A percentile compares a stretch with the other conserved stretches of the same genome.
These are phyloP conservation scores for Inonotus hispidus DNA, from an alignment of 1,284 basidiomycete genomes.

Conservation along the genomic window DNA sequence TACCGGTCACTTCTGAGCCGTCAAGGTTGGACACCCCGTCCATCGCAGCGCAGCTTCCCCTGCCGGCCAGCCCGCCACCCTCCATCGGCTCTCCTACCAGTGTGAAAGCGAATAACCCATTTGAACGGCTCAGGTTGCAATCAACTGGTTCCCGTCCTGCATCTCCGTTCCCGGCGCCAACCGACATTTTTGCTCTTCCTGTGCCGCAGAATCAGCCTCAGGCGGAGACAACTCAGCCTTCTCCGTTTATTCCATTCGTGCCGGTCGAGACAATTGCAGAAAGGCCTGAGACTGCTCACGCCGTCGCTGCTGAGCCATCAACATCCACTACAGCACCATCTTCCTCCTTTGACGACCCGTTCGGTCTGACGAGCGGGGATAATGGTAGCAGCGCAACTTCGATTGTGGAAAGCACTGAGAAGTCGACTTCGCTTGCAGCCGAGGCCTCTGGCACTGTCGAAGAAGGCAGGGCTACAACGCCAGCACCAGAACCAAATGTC, in stretches of 20 bases:
- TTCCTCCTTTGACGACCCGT: conserved; percentile 42
- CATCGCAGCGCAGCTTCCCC: conserved; percentile 60
- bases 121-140: conserved; percentile 66
- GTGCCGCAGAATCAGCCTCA: conserved; percentile 22
- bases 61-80: conserved; percentile 50
- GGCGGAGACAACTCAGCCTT: conserved; percentile 1
- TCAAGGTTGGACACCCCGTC: conserved; percentile 41
- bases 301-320: conserved; percentile 13
- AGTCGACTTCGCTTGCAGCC: conserved; percentile 24
- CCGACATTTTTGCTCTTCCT: conserved; percentile 36
- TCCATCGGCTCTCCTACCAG: conserved; percentile 36
- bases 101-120: conserved; percentile 87
- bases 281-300: neutral
- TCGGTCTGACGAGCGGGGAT: conserved; percentile 40
- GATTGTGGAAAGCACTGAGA: conserved; percentile 7
- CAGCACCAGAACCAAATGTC: neutral
- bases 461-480: neutral
- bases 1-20: conserved; percentile 24
- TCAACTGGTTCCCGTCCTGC: conserved; percentile 44
- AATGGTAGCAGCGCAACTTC: conserved; percentile 22
- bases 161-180: conserved; percentile 46
- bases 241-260: conserved; percentile 4
- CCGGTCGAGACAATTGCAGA: conserved; percentile 11
- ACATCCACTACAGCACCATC: conserved; percentile 9
- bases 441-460: neutral